These are phyloP conservation scores for Trichoderma harzianum DNA, from an alignment of 2,329 filamentous ascomycete genomes.

Conservation along the genomic window DNA sequence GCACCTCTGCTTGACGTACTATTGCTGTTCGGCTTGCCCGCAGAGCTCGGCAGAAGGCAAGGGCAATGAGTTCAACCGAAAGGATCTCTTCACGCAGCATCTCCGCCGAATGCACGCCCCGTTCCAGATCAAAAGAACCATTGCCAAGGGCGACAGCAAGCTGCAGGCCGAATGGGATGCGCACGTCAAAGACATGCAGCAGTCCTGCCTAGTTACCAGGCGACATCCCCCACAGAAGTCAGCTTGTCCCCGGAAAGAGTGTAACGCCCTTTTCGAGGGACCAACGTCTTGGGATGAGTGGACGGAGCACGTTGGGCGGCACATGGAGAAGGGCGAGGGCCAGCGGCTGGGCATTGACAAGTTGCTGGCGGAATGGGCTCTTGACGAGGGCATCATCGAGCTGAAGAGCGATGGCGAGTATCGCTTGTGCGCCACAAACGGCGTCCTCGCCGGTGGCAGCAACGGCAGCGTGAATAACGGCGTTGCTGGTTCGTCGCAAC, in stretches of 20 bases:
- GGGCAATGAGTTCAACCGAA: conserved; percentile 80
- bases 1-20: conserved; percentile 70
- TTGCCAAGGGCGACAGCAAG: conserved; percentile 56
- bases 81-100: conserved; percentile 94
- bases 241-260: conserved; percentile 69
- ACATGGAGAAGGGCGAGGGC: conserved; percentile 74
- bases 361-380: conserved; percentile 58
- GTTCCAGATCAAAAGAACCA: conserved; percentile 57
- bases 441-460: conserved; percentile 20
- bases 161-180: conserved; percentile 61
- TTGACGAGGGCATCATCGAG: conserved; percentile 63
- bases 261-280: conserved; percentile 67
- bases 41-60: conserved; percentile 53
- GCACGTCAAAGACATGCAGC: conserved; percentile 67
- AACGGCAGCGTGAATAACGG: conserved; percentile 13
- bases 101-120: conserved; percentile 89
- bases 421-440: conserved; percentile 40
- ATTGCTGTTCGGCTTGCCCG: conserved; percentile 61
- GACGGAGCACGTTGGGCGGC: conserved; percentile 87
- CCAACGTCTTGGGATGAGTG: conserved; percentile 79
- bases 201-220: conserved; percentile 67
- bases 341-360: conserved; percentile 54
- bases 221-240: conserved; percentile 68
- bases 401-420: conserved; percentile 54
- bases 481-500: neutral